phyloP scores from a whole-genome alignment of 2,329 filamentous ascomycete species.

The Cladobotryum protrusum region DNA sequence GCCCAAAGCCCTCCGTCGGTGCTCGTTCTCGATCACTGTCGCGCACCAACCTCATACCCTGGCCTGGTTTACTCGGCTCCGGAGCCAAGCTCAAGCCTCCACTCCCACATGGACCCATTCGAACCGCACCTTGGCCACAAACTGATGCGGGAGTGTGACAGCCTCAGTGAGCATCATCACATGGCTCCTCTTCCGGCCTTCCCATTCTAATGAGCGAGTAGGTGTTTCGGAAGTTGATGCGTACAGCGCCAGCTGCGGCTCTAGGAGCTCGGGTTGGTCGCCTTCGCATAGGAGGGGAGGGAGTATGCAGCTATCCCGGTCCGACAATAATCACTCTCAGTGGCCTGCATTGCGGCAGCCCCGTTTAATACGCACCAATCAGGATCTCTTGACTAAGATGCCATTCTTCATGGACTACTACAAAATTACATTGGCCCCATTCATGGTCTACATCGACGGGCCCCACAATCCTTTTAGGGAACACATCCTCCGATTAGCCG shows the following conservation, averaged over 20 bases:
- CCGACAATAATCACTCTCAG: conserved; percentile 40
- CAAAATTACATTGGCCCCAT: conserved; percentile 83
- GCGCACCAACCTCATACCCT: conserved; percentile 54
- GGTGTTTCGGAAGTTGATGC: conserved; percentile 48
- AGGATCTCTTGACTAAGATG: conserved; percentile 68
- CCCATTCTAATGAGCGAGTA: conserved; percentile 33
- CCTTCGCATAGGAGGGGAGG: conserved; percentile 36
- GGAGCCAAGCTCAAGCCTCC: conserved; percentile 54
- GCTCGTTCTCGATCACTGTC: conserved; percentile 50
- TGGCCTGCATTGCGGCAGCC: conserved; percentile 43
- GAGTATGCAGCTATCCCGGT: conserved; percentile 38
- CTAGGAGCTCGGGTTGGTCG: conserved; percentile 34
- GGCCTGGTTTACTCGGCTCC: conserved; percentile 55
- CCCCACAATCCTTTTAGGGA: conserved; percentile 79
- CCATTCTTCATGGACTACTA: conserved; percentile 91
- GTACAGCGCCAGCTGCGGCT: conserved; percentile 29
- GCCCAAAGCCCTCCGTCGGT: conserved; percentile 50
- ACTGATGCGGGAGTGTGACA: conserved; percentile 49
- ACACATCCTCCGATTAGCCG: conserved; percentile 72
- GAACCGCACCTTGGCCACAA: conserved; percentile 49
- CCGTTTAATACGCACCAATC: conserved; percentile 46
- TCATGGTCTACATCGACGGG: conserved; percentile 85
- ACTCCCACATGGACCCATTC: conserved; percentile 53
- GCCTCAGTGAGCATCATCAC: conserved; percentile 44
- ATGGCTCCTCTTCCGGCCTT: conserved; percentile 29